Evolutionary conservation across 495 filamentous ascomycete genomes (phyloP), one percentile per base, ranked within the genome.

Genomic region (Daldinia loculata): DNA sequence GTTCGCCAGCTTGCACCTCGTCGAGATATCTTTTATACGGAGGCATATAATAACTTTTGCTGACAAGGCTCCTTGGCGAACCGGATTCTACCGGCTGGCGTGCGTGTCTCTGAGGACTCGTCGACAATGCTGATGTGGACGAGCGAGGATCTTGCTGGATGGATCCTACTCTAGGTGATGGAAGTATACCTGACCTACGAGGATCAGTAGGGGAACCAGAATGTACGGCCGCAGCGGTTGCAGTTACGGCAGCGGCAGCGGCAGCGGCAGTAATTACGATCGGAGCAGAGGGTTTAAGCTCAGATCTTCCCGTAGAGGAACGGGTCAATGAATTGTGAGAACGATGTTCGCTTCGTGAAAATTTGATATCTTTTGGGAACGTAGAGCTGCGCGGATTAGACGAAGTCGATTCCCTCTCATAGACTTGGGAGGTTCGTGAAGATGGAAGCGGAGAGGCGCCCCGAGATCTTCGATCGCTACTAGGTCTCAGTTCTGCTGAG

Each of bases 1-100:
- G 59, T 2, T 70, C 55, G 7, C 78, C 77, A 32, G 74, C 71
- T 15, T 75, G 60, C 3, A 72, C 67, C 50, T 78, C 76, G 39
- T 82, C 76, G 15, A 79, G 76, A 55, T 80, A 83, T 4, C 77
- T 77, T 34, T 77, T 76, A 48, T 77, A 80, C 0, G 76, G 75
- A 1, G 67, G 59, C 7, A 80, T 63, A 15, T 71, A 67, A n/a
- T 62, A 56, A 9, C 69, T 74, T n/a, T 69, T 56, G 27, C 38
- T 50, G 15, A 59, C 32, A 5, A 62, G 61, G n/a, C 72, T 64
- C 30, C 66, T 65, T 24, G 64, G 53, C 2, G 77, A 75, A 56
- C 77, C 61, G 22, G 77, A 76, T 12, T 66, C 74, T 14, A 60
- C 52, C 1, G 76, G 78, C 30, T 79, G 76, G 71, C 80, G 81